Percentiles rank a stretch among this genome's conserved stretches.
Evolutionary conservation across 2,329 filamentous ascomycete species (phyloP).

Genomic region (Rachicladosporium sp.): DNA sequence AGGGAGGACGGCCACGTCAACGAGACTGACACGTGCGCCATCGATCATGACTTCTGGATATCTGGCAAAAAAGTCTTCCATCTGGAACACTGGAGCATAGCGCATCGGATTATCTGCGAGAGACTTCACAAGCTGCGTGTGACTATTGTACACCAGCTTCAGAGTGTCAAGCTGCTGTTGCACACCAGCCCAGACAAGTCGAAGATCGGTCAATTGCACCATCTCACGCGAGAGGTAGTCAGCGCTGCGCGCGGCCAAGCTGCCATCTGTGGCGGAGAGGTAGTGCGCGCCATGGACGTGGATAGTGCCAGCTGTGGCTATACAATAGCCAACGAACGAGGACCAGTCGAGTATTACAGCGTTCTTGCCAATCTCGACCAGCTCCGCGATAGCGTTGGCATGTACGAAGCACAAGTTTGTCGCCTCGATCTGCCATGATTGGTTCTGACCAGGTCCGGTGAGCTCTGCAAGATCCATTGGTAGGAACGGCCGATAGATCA

Average conservation of each 20-base stretch:
- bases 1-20: slow-evolving; percentile 39
- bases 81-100: slow-evolving; percentile 67
- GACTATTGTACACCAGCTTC: slow-evolving; percentile 65
- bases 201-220: slow-evolving; percentile 64
- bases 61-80: slow-evolving; percentile 78
- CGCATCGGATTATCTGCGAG: slow-evolving; percentile 56
- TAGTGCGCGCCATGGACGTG: slow-evolving; percentile 82
- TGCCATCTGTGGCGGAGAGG: slow-evolving; percentile 45
- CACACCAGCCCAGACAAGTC: slow-evolving; percentile 63
- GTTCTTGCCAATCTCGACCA: slow-evolving; percentile 67
- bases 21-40: slow-evolving; percentile 59
- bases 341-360: slow-evolving; percentile 71
- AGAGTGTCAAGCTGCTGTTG: slow-evolving; percentile 71
- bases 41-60: slow-evolving; percentile 64
- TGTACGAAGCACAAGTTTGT: slow-evolving; percentile 80
- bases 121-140: slow-evolving; percentile 66
- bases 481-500: slow-evolving; percentile 77
- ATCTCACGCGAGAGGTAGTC: slow-evolving; percentile 68
- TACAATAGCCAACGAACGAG: slow-evolving; percentile 73
- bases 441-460: slow-evolving; percentile 67
- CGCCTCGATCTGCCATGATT: slow-evolving; percentile 86
- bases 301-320: slow-evolving; percentile 76
- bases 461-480: slow-evolving; percentile 75
- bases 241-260: slow-evolving; percentile 50
- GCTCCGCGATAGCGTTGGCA: slow-evolving; percentile 73